Conservation (phyloP, 179 eudicot species). For the Silene noctiflora region DNA sequence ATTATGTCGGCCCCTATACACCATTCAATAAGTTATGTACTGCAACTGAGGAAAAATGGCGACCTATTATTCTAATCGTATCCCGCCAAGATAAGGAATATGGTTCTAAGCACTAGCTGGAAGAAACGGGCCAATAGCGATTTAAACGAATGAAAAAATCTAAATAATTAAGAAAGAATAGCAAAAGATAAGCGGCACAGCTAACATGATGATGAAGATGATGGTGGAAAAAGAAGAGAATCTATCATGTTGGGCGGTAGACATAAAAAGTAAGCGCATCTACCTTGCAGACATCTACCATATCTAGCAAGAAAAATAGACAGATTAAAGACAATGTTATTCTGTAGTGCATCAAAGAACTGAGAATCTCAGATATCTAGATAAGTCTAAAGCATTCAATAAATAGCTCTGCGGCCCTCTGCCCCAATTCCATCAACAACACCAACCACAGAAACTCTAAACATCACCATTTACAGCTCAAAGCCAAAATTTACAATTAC, state of each 20-base stretch:
- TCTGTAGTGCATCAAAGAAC: slow-evolving; percentile 4
- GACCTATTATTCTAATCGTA: neutral
- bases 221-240: neutral
- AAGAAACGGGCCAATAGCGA: neutral
- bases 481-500: neutral
- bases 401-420: neutral
- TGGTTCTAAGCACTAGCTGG: slow-evolving; percentile 5
- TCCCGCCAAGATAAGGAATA: slow-evolving; percentile 10
- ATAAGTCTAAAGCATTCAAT: slow-evolving; percentile 9
- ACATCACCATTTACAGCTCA: neutral
- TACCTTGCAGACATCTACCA: slow-evolving; percentile 4
- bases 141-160: neutral
- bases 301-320: neutral
- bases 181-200: slow-evolving; percentile 2
- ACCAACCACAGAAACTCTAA: slow-evolving; percentile 3
- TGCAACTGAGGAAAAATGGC: neutral
- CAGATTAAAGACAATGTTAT: neutral
- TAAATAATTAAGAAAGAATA: neutral
- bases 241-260: slow-evolving; percentile 11
- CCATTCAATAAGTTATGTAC: neutral
- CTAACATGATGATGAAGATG: neutral
- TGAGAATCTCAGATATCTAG: slow-evolving; percentile 9
- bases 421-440: slow-evolving; percentile 11
- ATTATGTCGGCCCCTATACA: neutral
- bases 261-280: slow-evolving; percentile 13